Evolutionary conservation across 495 filamentous ascomycete genomes (phyloP), one percentile per base, ranked within the genome.

Genomic region (Tuber borchii): DNA sequence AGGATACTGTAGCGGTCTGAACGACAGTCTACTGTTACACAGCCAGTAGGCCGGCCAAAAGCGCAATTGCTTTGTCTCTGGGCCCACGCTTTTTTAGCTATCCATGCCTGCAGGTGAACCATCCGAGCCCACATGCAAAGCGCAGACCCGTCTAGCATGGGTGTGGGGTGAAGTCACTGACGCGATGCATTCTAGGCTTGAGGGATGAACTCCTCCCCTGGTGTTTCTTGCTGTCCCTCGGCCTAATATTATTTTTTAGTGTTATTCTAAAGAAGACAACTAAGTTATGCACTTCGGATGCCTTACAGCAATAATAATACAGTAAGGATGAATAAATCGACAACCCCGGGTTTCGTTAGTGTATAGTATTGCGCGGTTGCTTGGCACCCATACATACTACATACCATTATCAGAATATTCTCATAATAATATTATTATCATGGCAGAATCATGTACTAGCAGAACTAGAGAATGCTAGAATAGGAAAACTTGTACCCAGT

Each of bases 81-180:
- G 42, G 37, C 73, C 39, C 77, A 39, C 46, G 77, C 76, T 78
- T 78, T 43, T 31, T 17, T 56, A 10, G 70, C 46, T 45, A 78
- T 78, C 78, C 70, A 72, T 71, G 78, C 70, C 61, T 70, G 61
- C 73, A 75, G 72, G 72, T 75, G 73, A 79, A 78, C 72, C 73
- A 48, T 68, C 74, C 72, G 74, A 46, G 61, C 10, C 26, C 74
- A 69, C 71, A 73, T 70, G 44, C 73, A 71, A 40, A 75, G 45
- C 51, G 39, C 46, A 74, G 46, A 74, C 61, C 72, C 72, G 51
- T 43, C 70, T 72, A 46, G 51, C 76, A 78, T 69, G 77, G 71
- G 39, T 69, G 56, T 51, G 22, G 17, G 69, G 61, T 70, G 69
- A 42, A 78, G 45, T 42, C 43, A 78, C 74, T 69, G 76, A 79